A percentile compares a stretch with the other conserved stretches of the same genome.
phyloP scores from a whole-genome alignment of 2,329 filamentous ascomycete genomes.

The Aspergillus sp. region DNA sequence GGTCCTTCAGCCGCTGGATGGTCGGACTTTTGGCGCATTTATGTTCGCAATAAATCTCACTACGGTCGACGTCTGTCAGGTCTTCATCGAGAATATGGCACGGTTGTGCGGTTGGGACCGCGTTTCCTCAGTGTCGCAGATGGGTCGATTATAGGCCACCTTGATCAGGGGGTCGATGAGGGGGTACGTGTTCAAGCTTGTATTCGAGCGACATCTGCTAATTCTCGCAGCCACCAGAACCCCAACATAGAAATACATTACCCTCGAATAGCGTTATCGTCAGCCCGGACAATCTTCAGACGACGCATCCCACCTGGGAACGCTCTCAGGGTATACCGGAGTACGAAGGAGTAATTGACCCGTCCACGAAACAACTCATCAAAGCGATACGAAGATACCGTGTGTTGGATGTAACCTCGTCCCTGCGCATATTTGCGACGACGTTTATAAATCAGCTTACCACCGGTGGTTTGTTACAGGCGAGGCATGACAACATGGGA shows the following conservation, averaged over 20 bases:
- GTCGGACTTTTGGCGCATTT: slow-evolving; percentile 16
- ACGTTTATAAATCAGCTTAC: slow-evolving; percentile 8
- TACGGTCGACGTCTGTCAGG: slow-evolving; percentile 11
- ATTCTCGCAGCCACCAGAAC: background rate
- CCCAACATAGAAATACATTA: background rate
- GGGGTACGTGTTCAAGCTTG: slow-evolving; percentile 1
- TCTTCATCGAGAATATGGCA: slow-evolving; percentile 20
- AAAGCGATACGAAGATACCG: slow-evolving; percentile 11
- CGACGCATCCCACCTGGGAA: background rate
- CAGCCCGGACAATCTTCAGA: background rate
- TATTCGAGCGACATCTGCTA: background rate
- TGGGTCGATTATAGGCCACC: background rate
- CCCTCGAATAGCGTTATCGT: no score
- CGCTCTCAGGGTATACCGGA: background rate
- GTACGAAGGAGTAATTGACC: slow-evolving; percentile 17
- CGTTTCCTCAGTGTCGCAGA: slow-evolving; percentile 20
- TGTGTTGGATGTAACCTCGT: slow-evolving; percentile 7
- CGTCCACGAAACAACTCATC: slow-evolving; percentile 6
- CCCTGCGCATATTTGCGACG: slow-evolving; percentile 9
- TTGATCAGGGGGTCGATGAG: background rate
- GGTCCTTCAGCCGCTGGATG: slow-evolving; percentile 17
- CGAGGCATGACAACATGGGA: background rate
- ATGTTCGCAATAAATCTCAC: background rate
- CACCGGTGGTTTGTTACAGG: background rate
- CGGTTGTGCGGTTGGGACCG: slow-evolving; percentile 20